A percentile compares a stretch with the other conserved stretches of the same genome.
Evolutionary conservation across 2,329 filamentous ascomycete genomes (phyloP).

Genomic region (Torrubiella hemipterigena): DNA sequence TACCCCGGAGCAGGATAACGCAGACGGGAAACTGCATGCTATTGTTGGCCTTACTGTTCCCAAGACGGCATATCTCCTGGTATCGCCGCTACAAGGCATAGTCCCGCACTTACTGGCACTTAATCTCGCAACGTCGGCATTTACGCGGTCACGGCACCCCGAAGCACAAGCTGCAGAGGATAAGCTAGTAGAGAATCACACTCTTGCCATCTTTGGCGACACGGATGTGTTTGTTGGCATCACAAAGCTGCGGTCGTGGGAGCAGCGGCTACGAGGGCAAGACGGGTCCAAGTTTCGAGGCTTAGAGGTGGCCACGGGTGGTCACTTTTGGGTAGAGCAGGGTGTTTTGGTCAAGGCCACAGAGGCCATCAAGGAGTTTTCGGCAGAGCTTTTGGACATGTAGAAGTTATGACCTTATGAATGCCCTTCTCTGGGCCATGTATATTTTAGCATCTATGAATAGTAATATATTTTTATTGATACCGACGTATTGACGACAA

Average conservation of each 20-base stretch:
- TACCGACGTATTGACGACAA: too few species aligned
- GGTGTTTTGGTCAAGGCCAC: too few species aligned
- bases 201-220: slow-evolving; percentile 63
- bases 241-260: slow-evolving; percentile 57
- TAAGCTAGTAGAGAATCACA: slow-evolving; percentile 46
- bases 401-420: too few species aligned
- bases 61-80: slow-evolving; percentile 45
- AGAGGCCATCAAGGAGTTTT: too few species aligned
- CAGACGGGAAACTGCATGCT: slow-evolving; percentile 15
- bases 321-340: slow-evolving; percentile 52
- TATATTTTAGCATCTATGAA: too few species aligned
- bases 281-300: slow-evolving; percentile 32
- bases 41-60: slow-evolving; percentile 23
- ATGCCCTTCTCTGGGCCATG: too few species aligned
- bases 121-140: slow-evolving; percentile 31
- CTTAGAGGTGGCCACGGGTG: slow-evolving; percentile 38
- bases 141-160: slow-evolving; percentile 9
- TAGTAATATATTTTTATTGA: too few species aligned
- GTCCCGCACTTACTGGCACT: slow-evolving; percentile 52
- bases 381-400: too few species aligned
- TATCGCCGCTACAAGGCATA: slow-evolving; percentile 54
- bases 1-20: too few species aligned
- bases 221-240: slow-evolving; percentile 61
- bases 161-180: slow-evolving; percentile 27
- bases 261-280: slow-evolving; percentile 32